Evolutionary conservation across 805 yeast genomes (phyloP).

Genomic region (Wickerhamiella bombiphila): DNA sequence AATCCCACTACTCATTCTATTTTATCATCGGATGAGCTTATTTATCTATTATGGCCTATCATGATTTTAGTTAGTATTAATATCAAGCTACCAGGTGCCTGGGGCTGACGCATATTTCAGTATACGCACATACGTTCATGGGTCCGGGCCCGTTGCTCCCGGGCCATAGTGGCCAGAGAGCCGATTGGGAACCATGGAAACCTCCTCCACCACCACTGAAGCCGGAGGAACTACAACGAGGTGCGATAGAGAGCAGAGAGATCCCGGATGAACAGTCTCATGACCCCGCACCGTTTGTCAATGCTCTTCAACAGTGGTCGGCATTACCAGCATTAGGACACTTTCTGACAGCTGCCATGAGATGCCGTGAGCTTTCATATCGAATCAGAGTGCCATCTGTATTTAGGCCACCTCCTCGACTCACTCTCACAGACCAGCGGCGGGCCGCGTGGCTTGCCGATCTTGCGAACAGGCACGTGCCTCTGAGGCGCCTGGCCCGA

Average conservation of each 20-base stretch:
- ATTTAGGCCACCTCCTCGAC: constrained; percentile 75
- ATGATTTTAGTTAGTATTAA: too few species aligned
- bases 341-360: constrained; percentile 34
- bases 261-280: constrained; percentile 55
- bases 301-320: constrained; percentile 26
- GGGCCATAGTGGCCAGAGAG: background rate
- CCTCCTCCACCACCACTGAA: constrained; percentile 27
- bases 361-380: constrained; percentile 32
- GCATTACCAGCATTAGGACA: constrained; percentile 36
- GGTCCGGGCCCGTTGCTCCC: background rate
- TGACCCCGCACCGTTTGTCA: constrained; percentile 37
- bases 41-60: too few species aligned
- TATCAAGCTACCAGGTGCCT: too few species aligned
- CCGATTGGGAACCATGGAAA: constrained; percentile 6
- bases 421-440: constrained; percentile 76
- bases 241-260: constrained; percentile 48
- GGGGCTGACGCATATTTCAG: too few species aligned
- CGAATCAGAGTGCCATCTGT: constrained; percentile 35
- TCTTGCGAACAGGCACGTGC: constrained; percentile 50
- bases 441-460: constrained; percentile 76
- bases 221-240: constrained; percentile 48
- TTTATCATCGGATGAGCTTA: too few species aligned
- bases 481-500: constrained; percentile 52
- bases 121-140: too few species aligned
- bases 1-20: too few species aligned